Conservation (phyloP, 306 rosid genomes). For the Heteromeles arbutifolia region DNA sequence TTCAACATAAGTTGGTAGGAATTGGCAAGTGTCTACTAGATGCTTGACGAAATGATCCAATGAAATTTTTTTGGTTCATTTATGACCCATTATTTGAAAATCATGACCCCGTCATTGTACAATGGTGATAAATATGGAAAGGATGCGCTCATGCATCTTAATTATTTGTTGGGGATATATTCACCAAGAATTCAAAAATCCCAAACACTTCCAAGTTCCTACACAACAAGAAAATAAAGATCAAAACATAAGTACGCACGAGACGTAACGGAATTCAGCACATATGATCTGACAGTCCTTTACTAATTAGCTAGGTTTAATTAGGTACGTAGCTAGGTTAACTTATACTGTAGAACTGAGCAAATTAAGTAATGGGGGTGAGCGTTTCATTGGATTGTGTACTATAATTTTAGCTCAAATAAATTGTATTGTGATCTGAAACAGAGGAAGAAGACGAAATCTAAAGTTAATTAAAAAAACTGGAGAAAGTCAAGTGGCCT, state of each 20-base stretch:
- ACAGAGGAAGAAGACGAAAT: not conserved
- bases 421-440: not conserved
- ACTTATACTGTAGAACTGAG: not conserved
- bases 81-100: too few relatives aligned
- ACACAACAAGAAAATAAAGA: not conserved
- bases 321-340: not conserved
- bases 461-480: not conserved
- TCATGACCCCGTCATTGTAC: too few relatives aligned
- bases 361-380: not conserved
- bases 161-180: not conserved
- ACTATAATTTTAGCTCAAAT: not conserved
- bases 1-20: too few relatives aligned
- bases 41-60: too few relatives aligned
- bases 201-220: not conserved
- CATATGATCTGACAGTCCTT: not conserved
- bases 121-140: not conserved
- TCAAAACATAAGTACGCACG: not conserved
- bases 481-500: not conserved
- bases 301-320: not conserved
- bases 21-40: too few relatives aligned
- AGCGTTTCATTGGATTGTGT: not conserved
- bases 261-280: not conserved
- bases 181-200: not conserved
- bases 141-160: not conserved
- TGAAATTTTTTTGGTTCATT: too few relatives aligned